Percentiles rank a stretch among this genome's conserved stretches.
These are phyloP conservation scores for Candida easanensis DNA, from an alignment of 805 yeast genomes.

Conservation along the genomic window DNA sequence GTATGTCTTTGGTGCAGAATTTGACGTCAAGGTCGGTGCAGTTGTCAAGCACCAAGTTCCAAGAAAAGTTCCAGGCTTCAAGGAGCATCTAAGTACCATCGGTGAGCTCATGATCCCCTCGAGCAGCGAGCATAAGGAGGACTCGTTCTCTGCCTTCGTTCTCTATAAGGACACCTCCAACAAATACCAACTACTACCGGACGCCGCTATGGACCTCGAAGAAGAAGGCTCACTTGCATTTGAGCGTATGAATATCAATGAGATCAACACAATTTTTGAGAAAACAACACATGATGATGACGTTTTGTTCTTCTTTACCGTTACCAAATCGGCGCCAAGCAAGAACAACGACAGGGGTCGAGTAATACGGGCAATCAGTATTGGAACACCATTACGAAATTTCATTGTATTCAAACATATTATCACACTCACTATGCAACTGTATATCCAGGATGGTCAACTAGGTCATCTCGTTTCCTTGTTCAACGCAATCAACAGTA, in stretches of 20 bases:
- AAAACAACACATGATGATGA: constrained; percentile 23
- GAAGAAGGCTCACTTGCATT: constrained; percentile 15
- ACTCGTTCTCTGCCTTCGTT: constrained; percentile 57
- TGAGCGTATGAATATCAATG: constrained; percentile 14
- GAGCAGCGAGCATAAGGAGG: constrained; percentile 52
- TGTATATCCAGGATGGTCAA: constrained; percentile 25
- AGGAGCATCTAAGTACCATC: constrained; percentile 33
- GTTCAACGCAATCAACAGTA: constrained; percentile 23
- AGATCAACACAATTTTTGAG: constrained; percentile 25
- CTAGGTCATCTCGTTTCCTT: constrained; percentile 19
- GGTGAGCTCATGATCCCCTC: constrained; percentile 63
- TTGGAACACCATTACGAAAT: constrained; percentile 51
- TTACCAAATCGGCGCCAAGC: constrained; percentile 46
- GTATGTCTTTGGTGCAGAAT: constrained; percentile 69
- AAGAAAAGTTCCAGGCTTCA: constrained; percentile 34
- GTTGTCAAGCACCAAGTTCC: constrained; percentile 62
- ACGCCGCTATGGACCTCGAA: constrained; percentile 15
- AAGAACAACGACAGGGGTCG: constrained; percentile 52
- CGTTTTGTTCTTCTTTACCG: constrained; percentile 53
- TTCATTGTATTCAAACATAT: constrained; percentile 60
- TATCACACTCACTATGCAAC: constrained; percentile 47
- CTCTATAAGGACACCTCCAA: constrained; percentile 39
- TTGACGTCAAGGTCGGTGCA: constrained; percentile 77
- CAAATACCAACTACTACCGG: constrained; percentile 22
- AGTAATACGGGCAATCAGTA: constrained; percentile 53